Evolutionary conservation across 257 asterid species (phyloP), one percentile per base, ranked within the genome.

Genomic region (Leonotis leonurus): DNA sequence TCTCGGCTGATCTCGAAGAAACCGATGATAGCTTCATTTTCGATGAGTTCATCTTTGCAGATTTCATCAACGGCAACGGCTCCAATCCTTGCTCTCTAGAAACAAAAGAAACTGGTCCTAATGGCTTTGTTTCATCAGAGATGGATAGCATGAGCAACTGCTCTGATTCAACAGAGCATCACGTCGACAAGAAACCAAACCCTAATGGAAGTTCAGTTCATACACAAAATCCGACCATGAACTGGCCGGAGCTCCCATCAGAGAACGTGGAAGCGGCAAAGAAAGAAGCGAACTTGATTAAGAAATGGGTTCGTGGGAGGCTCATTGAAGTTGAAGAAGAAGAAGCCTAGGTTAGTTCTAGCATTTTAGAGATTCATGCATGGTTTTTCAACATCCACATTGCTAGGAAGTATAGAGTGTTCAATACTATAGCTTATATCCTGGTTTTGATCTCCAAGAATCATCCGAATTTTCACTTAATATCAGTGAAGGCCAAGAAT

Each of bases 291-390:
- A 76, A 59, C 21, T 27, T 32, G 12, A 58, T 59, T 62, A 86
- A 81, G 89, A 87, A 83, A 79, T 89, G 99, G 97, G 84, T 92
- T 25, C 79, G 88, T 0, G 99, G 99, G 70, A 83, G 84, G 75
- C 87, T 92, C 72, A 83, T 92, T 17, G 95, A 86, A 65, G 88
- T 81, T 52, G 71, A 46, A 17, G 86, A 83, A 69, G 86, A 63
- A 70, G 25, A 49, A 21, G 21, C 57, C 35, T 85, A 82, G 88
- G 59, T 79, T 62, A 77, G 81, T 44, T 74, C 37, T 39, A 43
- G 69, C 52, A 16, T n/a, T 54, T 22, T 14, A 68, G n/a, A 52
- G 14, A 11, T 48, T 52, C 20, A 35, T 67, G 30, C 58, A 21
- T 64, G 56, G 58, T 61, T 27, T 45, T 56, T 50, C 16, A 33